Percentiles rank a stretch among this genome's conserved stretches.
These are phyloP conservation scores for Olyra latifolia DNA, from an alignment of 176 grass and related monocot species.

Conservation along the genomic window DNA sequence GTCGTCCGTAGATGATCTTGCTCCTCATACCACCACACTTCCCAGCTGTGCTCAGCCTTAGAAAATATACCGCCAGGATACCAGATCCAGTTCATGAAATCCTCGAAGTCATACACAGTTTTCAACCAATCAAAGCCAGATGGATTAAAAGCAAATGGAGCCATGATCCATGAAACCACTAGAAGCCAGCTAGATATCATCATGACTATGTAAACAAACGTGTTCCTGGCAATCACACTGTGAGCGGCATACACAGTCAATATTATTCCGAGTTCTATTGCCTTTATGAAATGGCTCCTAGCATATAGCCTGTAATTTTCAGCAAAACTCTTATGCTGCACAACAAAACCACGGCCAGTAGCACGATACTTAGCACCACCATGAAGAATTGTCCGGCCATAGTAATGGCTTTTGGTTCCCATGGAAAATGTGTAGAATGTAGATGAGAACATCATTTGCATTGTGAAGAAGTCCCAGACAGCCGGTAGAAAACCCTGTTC, in stretches of 20 bases:
- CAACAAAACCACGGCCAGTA: slow-evolving; percentile 98
- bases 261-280: slow-evolving; percentile 92
- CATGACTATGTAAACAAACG: slow-evolving; percentile 92
- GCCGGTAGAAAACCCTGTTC: slow-evolving; percentile 87
- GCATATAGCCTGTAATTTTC: slow-evolving; percentile 98
- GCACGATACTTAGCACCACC: slow-evolving; percentile 93
- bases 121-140: slow-evolving; percentile 99
- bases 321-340: slow-evolving; percentile 90
- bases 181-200: slow-evolving; percentile 92
- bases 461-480: slow-evolving; percentile 94
- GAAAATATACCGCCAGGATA: slow-evolving; percentile 68
- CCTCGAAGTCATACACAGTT: slow-evolving; percentile 97
- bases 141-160: slow-evolving; percentile 96
- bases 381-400: slow-evolving; percentile 97
- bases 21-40: slow-evolving; percentile 95
- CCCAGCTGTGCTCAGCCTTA: slow-evolving; percentile 94
- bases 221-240: slow-evolving; percentile 80
- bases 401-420: slow-evolving; percentile 95
- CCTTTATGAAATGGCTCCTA: slow-evolving; percentile 97
- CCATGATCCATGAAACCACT: slow-evolving; percentile 93
- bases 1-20: slow-evolving; percentile 91
- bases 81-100: slow-evolving; percentile 99
- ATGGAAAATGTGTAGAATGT: slow-evolving; percentile 98
- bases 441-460: slow-evolving; percentile 89
- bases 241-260: slow-evolving; percentile 85